These are phyloP conservation scores for Phytophthora agathidicida DNA, from an alignment of 352 stramenopile genomes.

Conservation along the genomic window DNA sequence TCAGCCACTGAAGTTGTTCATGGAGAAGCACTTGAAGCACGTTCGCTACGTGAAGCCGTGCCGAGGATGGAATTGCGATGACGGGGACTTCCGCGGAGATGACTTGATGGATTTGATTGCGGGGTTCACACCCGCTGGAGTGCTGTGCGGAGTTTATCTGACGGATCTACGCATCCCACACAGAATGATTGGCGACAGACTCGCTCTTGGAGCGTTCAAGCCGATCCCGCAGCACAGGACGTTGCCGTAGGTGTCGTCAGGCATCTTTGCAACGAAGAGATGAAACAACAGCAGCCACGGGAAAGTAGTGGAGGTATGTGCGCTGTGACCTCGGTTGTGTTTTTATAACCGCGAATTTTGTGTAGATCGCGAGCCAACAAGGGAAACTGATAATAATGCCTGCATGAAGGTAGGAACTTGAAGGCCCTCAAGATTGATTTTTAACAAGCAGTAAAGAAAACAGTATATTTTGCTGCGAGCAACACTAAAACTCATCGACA, in stretches of 20 bases:
- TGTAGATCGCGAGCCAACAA: not conserved
- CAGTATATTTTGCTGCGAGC: no score
- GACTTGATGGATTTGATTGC: constrained; percentile 31
- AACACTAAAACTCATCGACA: no score
- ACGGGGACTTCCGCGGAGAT: constrained; percentile 9
- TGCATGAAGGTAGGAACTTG: no score
- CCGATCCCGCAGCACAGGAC: not conserved
- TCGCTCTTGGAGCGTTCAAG: constrained; percentile 25
- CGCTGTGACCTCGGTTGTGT: not conserved
- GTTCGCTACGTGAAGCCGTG: constrained; percentile 31
- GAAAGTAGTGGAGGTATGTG: not conserved
- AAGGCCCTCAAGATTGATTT: no score
- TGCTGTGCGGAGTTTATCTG: constrained; percentile 37
- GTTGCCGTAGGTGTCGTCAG: not conserved
- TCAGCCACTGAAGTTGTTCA: constrained; percentile 32
- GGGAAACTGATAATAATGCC: no score
- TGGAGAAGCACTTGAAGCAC: constrained; percentile 30
- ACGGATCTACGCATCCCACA: constrained; percentile 25
- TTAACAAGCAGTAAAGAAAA: no score
- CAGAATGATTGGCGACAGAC: constrained; percentile 11
- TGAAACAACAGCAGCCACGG: no score
- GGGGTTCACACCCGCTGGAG: constrained; percentile 25
- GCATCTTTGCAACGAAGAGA: no score
- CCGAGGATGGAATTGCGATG: constrained; percentile 23
- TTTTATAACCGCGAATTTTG: not conserved